Base-by-base conservation (phyloP, 495 filamentous ascomycete genomes). In the Tuber microsphaerosporum region DNA sequence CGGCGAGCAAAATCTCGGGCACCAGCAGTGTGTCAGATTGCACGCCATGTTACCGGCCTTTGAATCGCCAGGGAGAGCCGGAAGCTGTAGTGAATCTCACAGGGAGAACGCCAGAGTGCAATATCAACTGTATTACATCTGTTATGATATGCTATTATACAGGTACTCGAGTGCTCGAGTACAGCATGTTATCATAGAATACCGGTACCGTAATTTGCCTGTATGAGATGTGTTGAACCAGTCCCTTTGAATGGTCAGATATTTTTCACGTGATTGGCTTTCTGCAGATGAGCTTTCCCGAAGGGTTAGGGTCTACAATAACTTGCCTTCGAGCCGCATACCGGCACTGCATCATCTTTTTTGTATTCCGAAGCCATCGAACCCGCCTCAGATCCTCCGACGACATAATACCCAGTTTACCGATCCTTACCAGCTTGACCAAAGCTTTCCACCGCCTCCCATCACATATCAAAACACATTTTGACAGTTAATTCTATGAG, bases 401-500 rank as follows among this genome's bases (percentile, higher is more conserved):
- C 56, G 17, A 65, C 12, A 26, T 65, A 65, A n/a, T n/a, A n/a
- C n/a, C n/a, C 34, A 37, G 26, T 17, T 65, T 65, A 34, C 56
- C 56, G 56, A 19, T 8, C 26, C 26, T 9, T 34, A 14, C 2
- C 17, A 31, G 12, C 56, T 16, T 65, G 31, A 65, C 56, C 16
- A 31, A 34, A 31, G 56, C 2, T 8, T n/a, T n/a, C 26, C 56
- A 65, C 56, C 5, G 26, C 26, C 5, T 14, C 56, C 56, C 56
- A 31, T 65, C 56, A 65, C 56, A 14, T 31, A 65, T 65, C 17
- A 34, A 34, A 65, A 31, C 31, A 34, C 26, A 8, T 69, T 71
- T 70, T 69, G 73, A 34, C 46, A 79, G 75, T 79, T 79, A 31
- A 76, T 69, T 75, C 77, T 75, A 79, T 79, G 77, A 79, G 77